A percentile compares a stretch with the other conserved stretches of the same genome.
Conservation (phyloP, 331 rosid species). For the Quercus lobata region DNA sequence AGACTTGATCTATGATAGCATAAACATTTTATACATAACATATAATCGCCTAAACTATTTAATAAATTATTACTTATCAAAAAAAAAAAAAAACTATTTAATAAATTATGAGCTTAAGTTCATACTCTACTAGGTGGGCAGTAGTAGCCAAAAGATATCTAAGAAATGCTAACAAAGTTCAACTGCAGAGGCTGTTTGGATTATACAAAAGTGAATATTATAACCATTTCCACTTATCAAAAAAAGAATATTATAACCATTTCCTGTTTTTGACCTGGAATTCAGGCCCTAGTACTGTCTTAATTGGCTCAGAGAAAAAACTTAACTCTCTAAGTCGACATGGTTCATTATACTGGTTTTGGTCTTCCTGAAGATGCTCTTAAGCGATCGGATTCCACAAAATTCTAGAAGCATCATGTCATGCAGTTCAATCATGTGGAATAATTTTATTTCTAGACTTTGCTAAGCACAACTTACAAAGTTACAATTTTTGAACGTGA, state of each 20-base stretch:
- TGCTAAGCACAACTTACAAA: background rate
- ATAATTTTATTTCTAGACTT: background rate
- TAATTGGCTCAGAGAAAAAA: background rate
- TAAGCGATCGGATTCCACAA: background rate
- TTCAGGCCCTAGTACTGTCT: background rate
- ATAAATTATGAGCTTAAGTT: too few species aligned
- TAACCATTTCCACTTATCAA: too few species aligned
- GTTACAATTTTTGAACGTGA: background rate
- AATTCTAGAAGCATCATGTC: background rate
- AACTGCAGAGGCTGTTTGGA: background rate
- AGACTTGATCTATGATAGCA: background rate
- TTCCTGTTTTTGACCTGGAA: background rate
- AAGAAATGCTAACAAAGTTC: background rate
- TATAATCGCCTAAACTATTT: background rate
- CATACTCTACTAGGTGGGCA: background rate
- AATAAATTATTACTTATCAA: background rate
- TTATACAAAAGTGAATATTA: background rate
- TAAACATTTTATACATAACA: background rate
- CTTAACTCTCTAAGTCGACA: background rate
- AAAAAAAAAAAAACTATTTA: too few species aligned
- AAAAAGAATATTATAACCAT: background rate
- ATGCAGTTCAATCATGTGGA: background rate
- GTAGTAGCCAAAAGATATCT: background rate
- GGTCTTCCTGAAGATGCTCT: background rate
- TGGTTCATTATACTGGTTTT: background rate